Evolutionary conservation across 2,329 filamentous ascomycete species (phyloP), one percentile per base, ranked within the genome.

Genomic region (Rutstroemia sp.): DNA sequence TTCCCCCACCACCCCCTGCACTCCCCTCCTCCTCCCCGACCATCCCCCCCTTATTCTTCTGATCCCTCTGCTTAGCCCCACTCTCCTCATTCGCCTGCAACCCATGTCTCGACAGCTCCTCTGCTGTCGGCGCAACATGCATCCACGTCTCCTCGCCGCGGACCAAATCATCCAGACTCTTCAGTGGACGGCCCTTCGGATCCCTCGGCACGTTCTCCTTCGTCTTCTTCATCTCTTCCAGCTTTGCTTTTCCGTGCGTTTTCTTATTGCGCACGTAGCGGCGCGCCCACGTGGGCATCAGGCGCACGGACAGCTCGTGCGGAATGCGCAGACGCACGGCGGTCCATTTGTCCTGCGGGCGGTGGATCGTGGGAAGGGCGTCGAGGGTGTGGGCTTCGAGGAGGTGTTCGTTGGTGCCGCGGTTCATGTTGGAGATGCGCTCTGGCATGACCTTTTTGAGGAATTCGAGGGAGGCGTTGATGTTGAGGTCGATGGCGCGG

Each of bases 381-480:
- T 78, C 73, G 1, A 71, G 65, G 7, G 56, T 59, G 51, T 71
- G 64, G n/a, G 66, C 62, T 44, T 74, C 67, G 12, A 84, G 68
- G 2, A 84, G 67, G 12, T 73, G 70, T 64, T 86, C 81, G 55
- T 79, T 75, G 2, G 74, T 74, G 71, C 82, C 80, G 8, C 73
- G 74, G 56, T 74, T 76, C 59, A 79, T 78, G 57, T 74, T 69
- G 4, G 75, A 75, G 54, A 77, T 73, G 48, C 75, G 67, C 2
- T 64, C 58, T 10, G 78, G 78, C 50, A 84, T 72, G 2, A 80
- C 76, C 9, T 76, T 72, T 46, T 74, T 74, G 5, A 86, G 73
- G 54, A 87, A 87, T 61, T 87, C 83, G 27, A 88, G 74, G 25
- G 76, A 78, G 7, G 82, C 77, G 58, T 80, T 80, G 61, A 85